Conservation (phyloP, 164 flowering plant genomes). For the Euptelea pleiosperma region DNA sequence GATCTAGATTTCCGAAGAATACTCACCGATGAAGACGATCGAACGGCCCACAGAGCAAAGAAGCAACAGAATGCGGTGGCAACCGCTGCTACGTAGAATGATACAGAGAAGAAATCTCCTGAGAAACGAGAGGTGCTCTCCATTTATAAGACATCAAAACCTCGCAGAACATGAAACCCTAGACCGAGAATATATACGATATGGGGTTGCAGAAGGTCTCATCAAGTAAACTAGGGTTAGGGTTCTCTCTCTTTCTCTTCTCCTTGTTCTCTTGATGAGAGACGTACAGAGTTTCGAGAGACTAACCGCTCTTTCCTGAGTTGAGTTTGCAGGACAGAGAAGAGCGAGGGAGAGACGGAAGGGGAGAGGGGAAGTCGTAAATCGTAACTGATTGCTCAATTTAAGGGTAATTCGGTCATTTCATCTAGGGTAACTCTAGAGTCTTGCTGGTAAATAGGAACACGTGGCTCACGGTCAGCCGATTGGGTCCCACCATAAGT, state of each 20-base stretch:
- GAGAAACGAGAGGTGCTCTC: conserved; percentile 29
- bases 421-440: no score
- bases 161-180: conserved; percentile 35
- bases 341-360: conserved; percentile 5
- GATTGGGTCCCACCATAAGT: no score
- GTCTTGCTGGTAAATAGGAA: no score
- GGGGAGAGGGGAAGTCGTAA: not conserved
- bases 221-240: not conserved
- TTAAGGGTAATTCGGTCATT: no score
- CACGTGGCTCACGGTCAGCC: no score
- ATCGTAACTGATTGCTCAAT: not conserved
- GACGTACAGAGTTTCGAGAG: not conserved
- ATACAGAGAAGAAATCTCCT: conserved; percentile 12
- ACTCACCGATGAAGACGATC: conserved; percentile 10
- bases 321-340: not conserved
- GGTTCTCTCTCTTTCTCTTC: not conserved
- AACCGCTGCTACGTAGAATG: conserved; percentile 27
- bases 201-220: not conserved
- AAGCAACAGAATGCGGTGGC: conserved; percentile 37
- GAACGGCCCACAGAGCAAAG: conserved; percentile 32
- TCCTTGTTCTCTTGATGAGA: not conserved
- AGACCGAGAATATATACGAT: not conserved
- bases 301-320: not conserved
- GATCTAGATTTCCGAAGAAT: not conserved
- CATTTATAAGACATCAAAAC: conserved; percentile 64